phyloP scores from a whole-genome alignment of 257 asterid species.

The Forsythia suspensa region DNA sequence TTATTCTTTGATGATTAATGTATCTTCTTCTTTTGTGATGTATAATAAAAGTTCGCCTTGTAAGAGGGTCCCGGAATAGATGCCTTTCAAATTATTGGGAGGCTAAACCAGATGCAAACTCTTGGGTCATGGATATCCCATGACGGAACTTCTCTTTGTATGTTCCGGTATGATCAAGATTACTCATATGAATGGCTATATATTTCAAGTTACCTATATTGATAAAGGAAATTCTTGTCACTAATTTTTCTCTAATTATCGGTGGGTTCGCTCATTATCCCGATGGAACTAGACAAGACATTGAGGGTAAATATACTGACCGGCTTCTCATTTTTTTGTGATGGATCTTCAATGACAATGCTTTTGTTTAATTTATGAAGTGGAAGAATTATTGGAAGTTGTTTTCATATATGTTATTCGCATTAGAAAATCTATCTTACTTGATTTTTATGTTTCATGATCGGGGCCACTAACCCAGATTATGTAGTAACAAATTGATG shows the following conservation, averaged over 20 bases:
- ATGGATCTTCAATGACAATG: background rate
- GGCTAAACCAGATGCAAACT: slow-evolving; percentile 90
- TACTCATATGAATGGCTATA: background rate
- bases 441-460: background rate
- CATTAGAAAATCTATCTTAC: slow-evolving; percentile 1
- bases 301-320: slow-evolving; percentile 63
- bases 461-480: slow-evolving; percentile 97
- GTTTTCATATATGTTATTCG: background rate
- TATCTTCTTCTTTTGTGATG: slow-evolving; percentile 11
- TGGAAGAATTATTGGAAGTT: background rate
- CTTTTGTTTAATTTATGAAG: background rate
- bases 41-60: slow-evolving; percentile 25
- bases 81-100: slow-evolving; percentile 88
- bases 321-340: slow-evolving; percentile 11
- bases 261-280: slow-evolving; percentile 99
- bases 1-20: slow-evolving; percentile 15
- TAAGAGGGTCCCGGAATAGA: slow-evolving; percentile 95
- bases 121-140: slow-evolving; percentile 89
- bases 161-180: slow-evolving; percentile 74
- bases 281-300: slow-evolving; percentile 93
- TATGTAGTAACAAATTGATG: slow-evolving; percentile 93
- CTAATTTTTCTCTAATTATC: slow-evolving; percentile 29
- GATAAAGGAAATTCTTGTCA: slow-evolving; percentile 15
- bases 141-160: slow-evolving; percentile 96
- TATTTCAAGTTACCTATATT: slow-evolving; percentile 8